A percentile compares a stretch with the other conserved stretches of the same genome.
Evolutionary conservation across 257 asterid genomes (phyloP).

Genomic region (Misopates orontium): DNA sequence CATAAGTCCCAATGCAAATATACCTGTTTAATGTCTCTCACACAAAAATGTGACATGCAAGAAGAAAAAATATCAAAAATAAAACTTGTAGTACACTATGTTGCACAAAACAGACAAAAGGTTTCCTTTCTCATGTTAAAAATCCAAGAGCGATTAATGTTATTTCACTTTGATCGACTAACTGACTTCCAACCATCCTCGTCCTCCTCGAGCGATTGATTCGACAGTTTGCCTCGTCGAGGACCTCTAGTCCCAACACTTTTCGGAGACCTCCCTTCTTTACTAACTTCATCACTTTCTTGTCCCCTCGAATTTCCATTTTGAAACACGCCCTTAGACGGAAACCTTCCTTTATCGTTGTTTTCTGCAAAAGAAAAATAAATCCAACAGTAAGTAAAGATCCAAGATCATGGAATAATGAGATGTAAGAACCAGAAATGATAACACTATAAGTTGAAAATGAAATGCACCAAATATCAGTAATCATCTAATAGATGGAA

Average conservation of each 20-base stretch:
- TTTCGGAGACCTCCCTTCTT: conserved; percentile 6
- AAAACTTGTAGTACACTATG: not conserved
- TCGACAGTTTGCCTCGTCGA: conserved; percentile 19
- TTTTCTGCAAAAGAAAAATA: conserved; percentile 27
- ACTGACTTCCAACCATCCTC: conserved; percentile 6
- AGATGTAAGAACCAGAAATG: not conserved
- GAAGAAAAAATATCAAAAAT: not conserved
- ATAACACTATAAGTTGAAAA: not conserved
- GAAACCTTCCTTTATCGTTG: conserved; percentile 31
- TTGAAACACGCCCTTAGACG: conserved; percentile 29
- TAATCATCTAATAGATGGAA: not conserved
- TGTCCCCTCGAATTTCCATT: conserved; percentile 19
- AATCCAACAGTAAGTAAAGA: not conserved
- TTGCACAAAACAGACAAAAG: not conserved
- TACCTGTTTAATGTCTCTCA: not conserved
- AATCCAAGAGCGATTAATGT: not conserved
- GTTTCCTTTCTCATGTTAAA: not conserved
- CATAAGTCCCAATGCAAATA: not conserved
- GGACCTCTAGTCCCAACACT: conserved; percentile 9
- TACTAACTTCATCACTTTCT: conserved; percentile 21
- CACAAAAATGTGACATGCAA: not conserved
- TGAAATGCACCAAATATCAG: too few species aligned
- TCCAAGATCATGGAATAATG: not conserved
- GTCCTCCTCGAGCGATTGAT: conserved; percentile 8
- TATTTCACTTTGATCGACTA: conserved; percentile 4